Evolutionary conservation across 2,329 filamentous ascomycete genomes (phyloP).

Genomic region (Epichloe festucae): DNA sequence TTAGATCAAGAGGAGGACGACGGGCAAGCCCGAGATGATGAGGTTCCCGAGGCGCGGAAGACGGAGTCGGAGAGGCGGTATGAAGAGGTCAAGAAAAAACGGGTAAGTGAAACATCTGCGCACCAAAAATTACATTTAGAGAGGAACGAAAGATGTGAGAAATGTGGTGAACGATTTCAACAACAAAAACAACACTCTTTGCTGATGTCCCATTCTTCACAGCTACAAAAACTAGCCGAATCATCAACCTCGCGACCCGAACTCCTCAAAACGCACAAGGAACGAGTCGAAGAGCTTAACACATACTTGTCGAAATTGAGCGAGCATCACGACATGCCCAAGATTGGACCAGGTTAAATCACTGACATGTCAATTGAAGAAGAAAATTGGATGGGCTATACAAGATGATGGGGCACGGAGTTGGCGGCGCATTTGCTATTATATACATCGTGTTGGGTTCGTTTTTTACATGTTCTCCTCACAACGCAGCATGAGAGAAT

Average conservation of each 20-base stretch:
- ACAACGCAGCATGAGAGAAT: too few relatives aligned
- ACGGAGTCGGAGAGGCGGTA: constrained; percentile 74
- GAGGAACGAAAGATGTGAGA: too few relatives aligned
- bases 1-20: constrained; percentile 14
- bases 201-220: neutral
- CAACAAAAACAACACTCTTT: too few relatives aligned
- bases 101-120: constrained; percentile 39
- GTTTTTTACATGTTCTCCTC: too few relatives aligned
- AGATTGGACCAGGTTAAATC: constrained; percentile 47
- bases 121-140: too few relatives aligned
- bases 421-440: neutral
- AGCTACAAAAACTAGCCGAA: constrained; percentile 72
- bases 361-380: neutral
- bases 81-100: constrained; percentile 64
- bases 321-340: constrained; percentile 94
- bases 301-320: constrained; percentile 82
- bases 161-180: too few relatives aligned
- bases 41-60: constrained; percentile 37
- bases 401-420: neutral
- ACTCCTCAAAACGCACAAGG: constrained; percentile 90
- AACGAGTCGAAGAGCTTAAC: constrained; percentile 91
- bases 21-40: constrained; percentile 20
- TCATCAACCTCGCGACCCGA: constrained; percentile 47
- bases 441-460: neutral
- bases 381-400: neutral